Evolutionary conservation across 805 yeast species (phyloP), one percentile per base, ranked within the genome.

Genomic region (Nakazawaea holstii): DNA sequence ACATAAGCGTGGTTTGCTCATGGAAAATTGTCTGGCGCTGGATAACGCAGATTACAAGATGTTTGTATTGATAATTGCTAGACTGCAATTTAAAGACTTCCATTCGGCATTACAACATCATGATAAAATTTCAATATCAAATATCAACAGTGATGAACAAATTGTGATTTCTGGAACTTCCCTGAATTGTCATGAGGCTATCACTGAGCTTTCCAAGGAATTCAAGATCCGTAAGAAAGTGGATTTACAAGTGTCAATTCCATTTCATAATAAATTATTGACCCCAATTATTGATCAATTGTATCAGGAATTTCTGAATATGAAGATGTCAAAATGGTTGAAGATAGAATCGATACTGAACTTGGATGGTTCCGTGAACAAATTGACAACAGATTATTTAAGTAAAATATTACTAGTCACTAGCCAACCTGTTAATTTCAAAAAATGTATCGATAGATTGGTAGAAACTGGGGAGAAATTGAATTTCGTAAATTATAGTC

Each of bases 201-300:
- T 62, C 0, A 30, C 39, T 11, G 41, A 49, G 17, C 26, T 64
- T 10, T 30, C 43, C 11, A 39, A 42, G 35, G 43, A 2, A 32
- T 49, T 28, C 50, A 52, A 14, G 49, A 53, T 24, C 53, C 61
- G 63, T 54, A 56, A 39, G 55, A 43, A 54, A 8, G 49, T 62
- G n/a, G 65, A 65, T 51, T 45, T 67, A 26, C 42, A 53, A 6
- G 66, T 67, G 2, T 43, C 49, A 6, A 53, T 65, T 6, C 69
- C 71, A 15, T 67, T 65, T 46, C 71, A 67, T 46, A 56, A 62
- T 47, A 59, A 65, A 7, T 39, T 64, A n/a, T 51, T 67, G 29
- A 31, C 50, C 6, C 57, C 61, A 13, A 61, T 66, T 4, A 56
- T 60, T 41, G 46, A 50, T 3, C 58, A 58, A 13, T 50, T 67